Base-by-base conservation (phyloP, 257 asterid genomes). In the Solanum rostratum region DNA sequence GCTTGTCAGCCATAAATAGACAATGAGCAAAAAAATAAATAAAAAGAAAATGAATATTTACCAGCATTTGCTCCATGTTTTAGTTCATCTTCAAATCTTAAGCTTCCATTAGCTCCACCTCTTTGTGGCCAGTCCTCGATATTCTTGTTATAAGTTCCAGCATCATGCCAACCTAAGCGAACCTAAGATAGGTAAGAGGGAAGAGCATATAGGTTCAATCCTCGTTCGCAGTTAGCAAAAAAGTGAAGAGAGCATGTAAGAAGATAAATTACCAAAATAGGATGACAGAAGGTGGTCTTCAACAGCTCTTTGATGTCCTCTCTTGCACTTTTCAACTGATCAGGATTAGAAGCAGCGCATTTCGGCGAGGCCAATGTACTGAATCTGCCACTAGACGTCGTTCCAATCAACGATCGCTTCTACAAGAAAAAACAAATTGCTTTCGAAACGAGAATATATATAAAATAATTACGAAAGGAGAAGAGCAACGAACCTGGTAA, bases 31-130 rank as follows among this genome's bases (percentile, higher is more conserved):
- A 27, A 79, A 83, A 86, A 46, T n/a, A 80, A 12, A 46, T 15
- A 69, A 39, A 43, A 79, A 66, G 43, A 20, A 53, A 66, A 53
- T 41, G 83, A 88, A 84, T 33, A 52, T 78, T 68, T 86, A 96
- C 99, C 99, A 86, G 99, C 99, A 93, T 97, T 97, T 76, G 99
- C 98, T 60, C 89, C 97, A 88, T 97, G 98, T 86, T 94, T 95
- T 82, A 97, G 89, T 88, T 97, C 99, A 86, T 91, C 76, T 46
- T 97, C 98, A 88, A 93, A 97, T 91, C 98, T 95, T 86, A 97
- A 88, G 87, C 99, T 97, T 87, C 96, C 99, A 88, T 97, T 97
- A 81, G 98, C 98, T 85, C 99, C 99, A 83, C 99, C 99, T 85
- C 98, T 88, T 84, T 84, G 88, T 71, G 98, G 99, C 97, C 97